Base-by-base conservation (phyloP, 2,329 filamentous ascomycete species). In the Calonectria henricotiae region DNA sequence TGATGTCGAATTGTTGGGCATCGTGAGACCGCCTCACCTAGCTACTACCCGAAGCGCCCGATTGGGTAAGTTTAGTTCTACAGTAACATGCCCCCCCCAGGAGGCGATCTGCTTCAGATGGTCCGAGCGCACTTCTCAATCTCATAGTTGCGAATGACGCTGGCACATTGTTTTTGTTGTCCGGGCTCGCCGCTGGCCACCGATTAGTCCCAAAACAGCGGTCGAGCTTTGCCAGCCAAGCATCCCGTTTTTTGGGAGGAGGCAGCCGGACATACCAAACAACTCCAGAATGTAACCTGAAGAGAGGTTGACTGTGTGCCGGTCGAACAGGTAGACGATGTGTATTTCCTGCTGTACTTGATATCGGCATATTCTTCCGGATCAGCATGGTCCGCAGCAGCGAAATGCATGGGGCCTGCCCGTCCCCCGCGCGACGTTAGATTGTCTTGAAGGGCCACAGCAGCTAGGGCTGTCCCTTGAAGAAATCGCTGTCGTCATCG, bases 401-500 rank as follows among this genome's bases (percentile, higher is more conserved):
- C 20, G 32, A 58, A 27, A 55, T 35, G n/a, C n/a, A 54, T 55
- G 30, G 20, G 20, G n/a, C 51, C 15, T 49, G 12, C 46, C 46
- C 13, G 3, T 27, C 30, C 46, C 20, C 20, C 35, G 20, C 20
- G 37, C 13, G 51, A 39, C 23, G 20, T 20, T 23, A 15, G 51
- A 13, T 58, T 58, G 35, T 25, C 30, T 58, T 15, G 20, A 58
- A 37, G 4, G 32, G 27, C 51, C 9, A 7, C 25, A 37, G 55
- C 25, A 41, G 17, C 7, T 39, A 32, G 55, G 43, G 54, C 32
- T 62, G n/a, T 23, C 9, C n/a, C 13, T 51, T n/a, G 4, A 25
- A 61, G 20, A 7, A 39, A 43, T 67, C 55, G 25, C 46, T 63
- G 65, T 68, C 58, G 65, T 63, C 65, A 68, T 68, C 37, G 37